Percentiles rank a stretch among this genome's conserved stretches.
phyloP scores from a whole-genome alignment of 2,329 filamentous ascomycete genomes.

The Rachicladosporium sp. region DNA sequence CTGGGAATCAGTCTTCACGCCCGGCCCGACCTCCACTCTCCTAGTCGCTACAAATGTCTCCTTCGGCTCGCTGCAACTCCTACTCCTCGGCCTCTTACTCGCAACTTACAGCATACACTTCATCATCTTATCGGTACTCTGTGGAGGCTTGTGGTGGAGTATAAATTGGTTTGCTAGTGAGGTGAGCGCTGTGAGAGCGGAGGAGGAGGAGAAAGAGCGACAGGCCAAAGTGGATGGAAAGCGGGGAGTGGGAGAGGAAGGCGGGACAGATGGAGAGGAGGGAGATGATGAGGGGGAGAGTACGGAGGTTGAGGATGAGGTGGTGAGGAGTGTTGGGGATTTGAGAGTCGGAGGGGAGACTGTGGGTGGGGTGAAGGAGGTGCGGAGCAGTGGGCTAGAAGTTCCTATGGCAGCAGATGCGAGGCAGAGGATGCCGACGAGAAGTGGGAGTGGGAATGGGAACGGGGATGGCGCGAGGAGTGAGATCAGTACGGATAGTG shows the following conservation, averaged over 20 bases:
- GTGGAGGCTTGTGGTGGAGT: slow-evolving; percentile 73
- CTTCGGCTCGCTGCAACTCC: slow-evolving; percentile 72
- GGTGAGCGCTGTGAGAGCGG: slow-evolving; percentile 35
- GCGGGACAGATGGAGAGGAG: slow-evolving; percentile 10
- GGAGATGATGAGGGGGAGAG: slow-evolving; percentile 37
- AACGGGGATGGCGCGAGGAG: slow-evolving; percentile 17
- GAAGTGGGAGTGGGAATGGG: slow-evolving; percentile 3
- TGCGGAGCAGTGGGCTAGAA: slow-evolving; percentile 4
- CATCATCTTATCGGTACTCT: slow-evolving; percentile 64
- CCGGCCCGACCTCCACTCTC: slow-evolving; percentile 77
- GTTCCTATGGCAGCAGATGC: slow-evolving; percentile 7
- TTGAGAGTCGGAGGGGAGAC: slow-evolving; percentile 3
- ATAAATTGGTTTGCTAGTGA: slow-evolving; percentile 94
- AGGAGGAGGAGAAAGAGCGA: slow-evolving; percentile 40
- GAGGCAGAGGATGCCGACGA: slow-evolving; percentile 7
- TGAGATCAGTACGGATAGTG: slow-evolving; percentile 64
- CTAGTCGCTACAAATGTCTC: slow-evolving; percentile 80
- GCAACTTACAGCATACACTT: slow-evolving; percentile 86
- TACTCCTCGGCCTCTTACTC: slow-evolving; percentile 63
- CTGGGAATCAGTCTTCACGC: slow-evolving; percentile 87
- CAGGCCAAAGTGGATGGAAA: slow-evolving; percentile 27
- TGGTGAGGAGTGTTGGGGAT: slow-evolving; percentile 8
- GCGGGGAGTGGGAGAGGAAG: slow-evolving; percentile 23
- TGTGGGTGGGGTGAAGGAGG: slow-evolving; percentile 6
- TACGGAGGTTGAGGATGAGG: slow-evolving; percentile 27